Evolutionary conservation across 208 protist genomes (phyloP), one percentile per base, ranked within the genome.

Genomic region (Acanthamoeba triangularis): DNA sequence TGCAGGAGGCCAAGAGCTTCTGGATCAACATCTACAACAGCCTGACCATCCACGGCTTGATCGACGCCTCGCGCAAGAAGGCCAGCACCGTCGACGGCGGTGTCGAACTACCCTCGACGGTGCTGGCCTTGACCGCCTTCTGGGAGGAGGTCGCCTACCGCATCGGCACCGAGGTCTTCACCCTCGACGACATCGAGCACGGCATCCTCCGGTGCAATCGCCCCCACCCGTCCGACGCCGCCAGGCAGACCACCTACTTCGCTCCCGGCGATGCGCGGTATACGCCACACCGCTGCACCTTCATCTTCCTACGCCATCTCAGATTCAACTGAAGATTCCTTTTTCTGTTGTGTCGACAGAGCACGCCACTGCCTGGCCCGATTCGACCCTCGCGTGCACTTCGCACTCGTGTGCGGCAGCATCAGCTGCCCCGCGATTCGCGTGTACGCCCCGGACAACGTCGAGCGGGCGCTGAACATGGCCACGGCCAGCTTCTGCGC

Each of bases 1-100:
- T 30, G 72, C 25, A 37, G 8, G 72, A 80, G 33, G 35, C 30
- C 35, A 37, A 49, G 30, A 49, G 35, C 72, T 90, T 90, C 30
- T 90, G 80, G 80, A 61, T 90, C 44, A 90, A 54, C 80, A 35
- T 90, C 47, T 90, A 90, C 80, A 90, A 90, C 80, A 90, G 30
- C 49, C 52, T 90, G 2, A 44, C 37, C 28, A 52, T 90, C 28
- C 80, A 90, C 52, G 44, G 30, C 63, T 35, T 35, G 8, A 90
- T 90, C n/a, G 80, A 49, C 28, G n/a, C n/a, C 20, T 18, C 30
- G 37, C 80, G 61, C 61, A 67, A 25, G 61, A 67, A 67, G 61
- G 23, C 7, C 2, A 67, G 61, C 61, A 2, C 1, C 5, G 61
- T 3, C 52, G 52, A 2, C 52, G 8, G 11, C 52, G 18, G 14